Evolutionary conservation across 306 rosid species (phyloP), one percentile per base, ranked within the genome.

Genomic region (Lathyrus sativus): DNA sequence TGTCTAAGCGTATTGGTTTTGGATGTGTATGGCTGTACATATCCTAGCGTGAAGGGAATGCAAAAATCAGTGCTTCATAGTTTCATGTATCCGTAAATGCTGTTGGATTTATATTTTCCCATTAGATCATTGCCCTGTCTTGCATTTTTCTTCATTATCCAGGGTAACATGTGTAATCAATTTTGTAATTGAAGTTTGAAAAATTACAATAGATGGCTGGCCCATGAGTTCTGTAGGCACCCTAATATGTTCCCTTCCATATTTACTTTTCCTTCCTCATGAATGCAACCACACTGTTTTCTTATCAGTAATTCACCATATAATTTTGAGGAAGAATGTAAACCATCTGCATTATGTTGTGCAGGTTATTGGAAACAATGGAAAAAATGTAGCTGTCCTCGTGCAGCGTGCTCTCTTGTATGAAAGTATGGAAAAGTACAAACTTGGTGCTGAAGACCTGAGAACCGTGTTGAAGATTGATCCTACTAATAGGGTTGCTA

Each of bases 401-500:
- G 99, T 95, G 48, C 99, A 90, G 77, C 96, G 99, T 55, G 99
- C 97, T 4, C 99, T 90, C 61, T 77, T 95, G 59, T 95, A 90
- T 17, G 99, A 95, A 75, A 90, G 99, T 76, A 95, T 95, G 96
- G 99, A 95, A 75, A 95, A 90, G 82, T 95, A 95, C 88, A 95
- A 28, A 82, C 96, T 90, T 51, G 99, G 99, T 58, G 90, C 99
- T 9, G 96, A 93, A 81, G 99, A 93, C 51, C 83, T 93, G 70
- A 88, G 95, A 79, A 79, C 79, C 55, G 99, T 88, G 81, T 77
- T 93, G 82, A 93, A 83, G 95, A 65, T 90, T 71, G 99, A 93
- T 80, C 92, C 99, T 13, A 67, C 85, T 43, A 93, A 93, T 82
- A 84, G 92, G 80, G 61, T 93, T 78, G 99, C 99, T 61, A 87